Evolutionary conservation across 1,284 basidiomycete species (phyloP), one percentile per base, ranked within the genome.

Genomic region (Inonotus hispidus): DNA sequence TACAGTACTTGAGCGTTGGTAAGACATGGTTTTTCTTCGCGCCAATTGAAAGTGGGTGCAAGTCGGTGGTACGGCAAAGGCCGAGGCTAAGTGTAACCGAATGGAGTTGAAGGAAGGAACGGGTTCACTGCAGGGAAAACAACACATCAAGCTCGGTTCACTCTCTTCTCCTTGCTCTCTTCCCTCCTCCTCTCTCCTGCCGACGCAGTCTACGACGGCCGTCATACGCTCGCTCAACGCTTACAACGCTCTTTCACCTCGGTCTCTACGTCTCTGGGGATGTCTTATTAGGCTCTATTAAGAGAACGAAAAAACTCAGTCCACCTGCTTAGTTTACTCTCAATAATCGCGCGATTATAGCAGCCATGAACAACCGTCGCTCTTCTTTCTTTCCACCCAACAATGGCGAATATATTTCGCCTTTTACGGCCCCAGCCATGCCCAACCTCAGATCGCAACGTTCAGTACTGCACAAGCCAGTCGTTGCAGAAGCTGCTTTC

Each of bases 361-460:
- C 53, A 38, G 27, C 56, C 57, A 58, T 62, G 61, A 56, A 50
- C 53, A 49, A 56, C 27, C 59, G 59, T 47, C 21, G 43, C 41
- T 60, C 59, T 32, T 56, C 61, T 16, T 39, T 58, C 39, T 38
- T 21, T 21, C 46, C 52, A 13, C 43, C 63, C 39, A 56, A 49
- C 21, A 59, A 53, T 53, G 63, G 41, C 32, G 56, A 53, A 39
- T 64, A 60, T 47, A 53, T 64, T 55, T 64, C 63, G 21, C 59
- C 63, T 1, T 61, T 64, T 43, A 64, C 63, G 3, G 59, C 63
- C 10, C 63, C 63, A 38, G 59, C 63, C 41, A 61, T 58, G 50
- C 59, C 63, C 3, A 64, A 64, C 32, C 32, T 64, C 11, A 60
- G 59, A 37, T 39, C 50, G 25, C 35, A 41, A 37, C 56, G 59